A percentile compares a stretch with the other conserved stretches of the same genome.
Evolutionary conservation across 106 monocot species (phyloP).

Genomic region (Allium fistulosum): DNA sequence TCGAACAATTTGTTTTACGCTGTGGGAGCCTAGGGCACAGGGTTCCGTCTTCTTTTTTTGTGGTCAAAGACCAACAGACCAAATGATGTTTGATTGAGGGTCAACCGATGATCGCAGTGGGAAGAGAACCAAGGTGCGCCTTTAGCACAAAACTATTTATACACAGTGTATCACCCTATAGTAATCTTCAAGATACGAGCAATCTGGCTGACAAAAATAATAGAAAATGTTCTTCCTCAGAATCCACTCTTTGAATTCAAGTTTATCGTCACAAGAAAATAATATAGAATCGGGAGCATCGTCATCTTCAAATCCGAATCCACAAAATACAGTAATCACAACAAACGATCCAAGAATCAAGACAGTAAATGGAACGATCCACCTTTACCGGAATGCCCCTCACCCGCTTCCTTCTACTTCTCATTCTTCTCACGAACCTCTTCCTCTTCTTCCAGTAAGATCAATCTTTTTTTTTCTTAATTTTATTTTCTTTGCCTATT

Average conservation of each 20-base stretch:
- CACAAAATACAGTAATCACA: not conserved
- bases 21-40: too few species aligned
- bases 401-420: slow-evolving; percentile 23
- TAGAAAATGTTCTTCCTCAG: slow-evolving; percentile 42
- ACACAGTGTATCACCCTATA: too few species aligned
- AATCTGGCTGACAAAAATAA: too few species aligned
- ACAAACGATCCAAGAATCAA: slow-evolving; percentile 16
- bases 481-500: not conserved
- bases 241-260: slow-evolving; percentile 45
- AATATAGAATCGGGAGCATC: not conserved
- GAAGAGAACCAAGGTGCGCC: too few species aligned
- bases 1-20: too few species aligned
- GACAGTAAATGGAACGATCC: slow-evolving; percentile 42
- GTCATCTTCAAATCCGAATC: too few species aligned
- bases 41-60: too few species aligned
- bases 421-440: slow-evolving; percentile 18
- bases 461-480: not conserved
- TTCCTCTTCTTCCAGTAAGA: slow-evolving; percentile 45
- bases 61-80: too few species aligned
- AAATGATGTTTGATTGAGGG: too few species aligned
- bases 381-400: slow-evolving; percentile 41
- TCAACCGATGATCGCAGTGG: too few species aligned
- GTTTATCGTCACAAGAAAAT: not conserved
- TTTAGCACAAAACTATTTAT: too few species aligned
- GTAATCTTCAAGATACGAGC: not conserved